phyloP scores from a whole-genome alignment of 768 basidiomycete species.

The Pulveroboletus ravenelii region DNA sequence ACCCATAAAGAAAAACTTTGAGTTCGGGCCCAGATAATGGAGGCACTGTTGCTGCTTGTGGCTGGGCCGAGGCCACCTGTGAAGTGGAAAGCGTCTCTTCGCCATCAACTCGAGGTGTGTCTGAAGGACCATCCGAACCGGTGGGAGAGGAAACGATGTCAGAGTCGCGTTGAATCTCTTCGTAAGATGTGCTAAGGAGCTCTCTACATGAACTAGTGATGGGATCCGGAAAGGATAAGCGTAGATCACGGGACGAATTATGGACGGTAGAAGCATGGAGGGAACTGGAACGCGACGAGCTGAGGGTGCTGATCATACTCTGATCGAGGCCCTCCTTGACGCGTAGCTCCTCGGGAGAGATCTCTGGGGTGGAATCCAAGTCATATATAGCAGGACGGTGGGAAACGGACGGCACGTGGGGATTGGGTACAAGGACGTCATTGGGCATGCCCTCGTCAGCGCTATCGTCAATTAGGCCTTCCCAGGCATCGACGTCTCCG shows the following conservation, averaged over 20 bases:
- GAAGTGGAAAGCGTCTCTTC: conserved; percentile 27
- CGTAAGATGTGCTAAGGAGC: conserved; percentile 51
- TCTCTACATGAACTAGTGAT: conserved; percentile 68
- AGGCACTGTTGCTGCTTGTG: conserved; percentile 26
- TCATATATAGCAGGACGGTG: conserved; percentile 25
- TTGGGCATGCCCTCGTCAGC: conserved; percentile 42
- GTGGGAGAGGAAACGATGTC: conserved; percentile 26
- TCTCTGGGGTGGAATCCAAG: conserved; percentile 27
- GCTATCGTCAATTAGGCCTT: conserved; percentile 65
- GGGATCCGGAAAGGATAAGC: conserved; percentile 81
- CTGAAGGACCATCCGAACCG: conserved; percentile 15
- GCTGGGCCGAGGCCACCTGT: conserved; percentile 24
- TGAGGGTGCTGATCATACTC: conserved; percentile 77
- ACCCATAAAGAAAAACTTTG: conserved; percentile 65
- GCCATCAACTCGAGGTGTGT: conserved; percentile 26
- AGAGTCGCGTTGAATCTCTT: conserved; percentile 42
- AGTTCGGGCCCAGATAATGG: conserved; percentile 38
- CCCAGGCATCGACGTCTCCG: conserved; percentile 73
- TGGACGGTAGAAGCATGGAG: conserved; percentile 51
- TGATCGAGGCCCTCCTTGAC: conserved; percentile 76
- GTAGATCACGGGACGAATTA: conserved; percentile 65
- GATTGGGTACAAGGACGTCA: conserved; percentile 19
- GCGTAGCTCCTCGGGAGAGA: conserved; percentile 56
- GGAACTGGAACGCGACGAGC: conserved; percentile 65
- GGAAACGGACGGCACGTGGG: conserved; percentile 21